These are phyloP conservation scores for Boletus fagicola DNA, from an alignment of 768 basidiomycete species.

Conservation along the genomic window DNA sequence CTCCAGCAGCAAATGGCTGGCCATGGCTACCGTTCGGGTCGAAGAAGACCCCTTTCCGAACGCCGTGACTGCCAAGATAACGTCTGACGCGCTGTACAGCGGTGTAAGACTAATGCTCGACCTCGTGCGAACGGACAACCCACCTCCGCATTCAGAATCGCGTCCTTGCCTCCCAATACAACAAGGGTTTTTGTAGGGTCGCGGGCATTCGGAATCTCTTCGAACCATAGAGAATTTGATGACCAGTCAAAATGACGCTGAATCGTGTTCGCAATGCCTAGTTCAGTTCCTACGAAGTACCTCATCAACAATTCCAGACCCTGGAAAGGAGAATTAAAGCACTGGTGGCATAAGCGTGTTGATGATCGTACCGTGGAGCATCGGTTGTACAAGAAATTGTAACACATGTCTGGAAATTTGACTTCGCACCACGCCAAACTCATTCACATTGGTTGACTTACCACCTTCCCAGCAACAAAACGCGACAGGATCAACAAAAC, in stretches of 20 bases:
- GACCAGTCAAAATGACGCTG: conserved; percentile 85
- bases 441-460: conserved; percentile 33
- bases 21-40: conserved; percentile 65
- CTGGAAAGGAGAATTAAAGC: conserved; percentile 36
- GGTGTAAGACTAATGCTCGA: conserved; percentile 1
- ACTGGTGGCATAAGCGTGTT: conserved; percentile 1
- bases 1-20: conserved; percentile 51
- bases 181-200: conserved; percentile 67
- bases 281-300: conserved; percentile 85
- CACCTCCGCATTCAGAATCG: conserved; percentile 73
- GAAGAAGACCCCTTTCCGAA: conserved; percentile 62
- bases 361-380: conserved; percentile 52
- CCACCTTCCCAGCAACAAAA: conserved; percentile 96
- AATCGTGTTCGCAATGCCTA: conserved; percentile 84
- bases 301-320: conserved; percentile 77
- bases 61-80: conserved; percentile 75
- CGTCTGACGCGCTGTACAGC: conserved; percentile 58
- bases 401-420: conserved; percentile 67
- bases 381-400: conserved; percentile 81
- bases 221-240: conserved; percentile 85
- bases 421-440: not conserved
- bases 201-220: conserved; percentile 80
- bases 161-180: conserved; percentile 80
- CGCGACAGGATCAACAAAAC: conserved; percentile 88
- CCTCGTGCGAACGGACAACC: conserved; percentile 9